Evolutionary conservation across 2,329 filamentous ascomycete species (phyloP), one percentile per base, ranked within the genome.

Genomic region (Nemania sp.): DNA sequence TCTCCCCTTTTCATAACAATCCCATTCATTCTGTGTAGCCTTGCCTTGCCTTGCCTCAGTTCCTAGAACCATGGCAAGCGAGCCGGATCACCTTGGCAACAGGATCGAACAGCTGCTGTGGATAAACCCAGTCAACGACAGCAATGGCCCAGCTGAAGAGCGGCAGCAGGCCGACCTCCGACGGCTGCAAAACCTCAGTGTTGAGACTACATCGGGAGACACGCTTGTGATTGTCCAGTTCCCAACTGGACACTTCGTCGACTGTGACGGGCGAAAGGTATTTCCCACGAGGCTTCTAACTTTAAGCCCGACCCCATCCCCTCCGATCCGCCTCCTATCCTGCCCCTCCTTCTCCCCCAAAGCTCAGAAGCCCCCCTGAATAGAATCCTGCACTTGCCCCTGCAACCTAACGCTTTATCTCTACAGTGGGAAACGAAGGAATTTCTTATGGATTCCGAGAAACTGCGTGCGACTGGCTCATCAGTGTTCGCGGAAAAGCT

Each of bases 401-500:
- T 3, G 6, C 17, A 13, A 37, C 20, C 20, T 42, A 51, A 39
- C 18, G 11, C 17, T 43, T 35, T 39, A 20, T 49, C n/a, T 35
- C 47, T 50, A 7, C 35, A 71, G 68, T 71, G 69, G 69, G 50
- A 58, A 18, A 73, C 76, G 2, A 74, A 79, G 34, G 57, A 71
- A 20, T 73, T 83, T 55, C 76, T 75, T 2, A 78, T 84, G 56
- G 73, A 78, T 58, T 83, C 81, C 1, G 67, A 76, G 2, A 81
- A 78, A 45, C 74, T 86, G 4, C 71, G 79, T 5, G 74, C 70
- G 1, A 80, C 81, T 5, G 77, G 75, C 1, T 85, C 83, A 0
- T 67, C 73, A 18, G 78, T 79, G 43, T 83, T 86, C 54, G 66
- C 68, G n/a, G 72, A 76, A 2, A 76, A 81, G 70, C 72, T 85